A percentile compares a stretch with the other conserved stretches of the same genome.
Evolutionary conservation across 306 rosid species (phyloP).

Genomic region (Vigna trinervia): DNA sequence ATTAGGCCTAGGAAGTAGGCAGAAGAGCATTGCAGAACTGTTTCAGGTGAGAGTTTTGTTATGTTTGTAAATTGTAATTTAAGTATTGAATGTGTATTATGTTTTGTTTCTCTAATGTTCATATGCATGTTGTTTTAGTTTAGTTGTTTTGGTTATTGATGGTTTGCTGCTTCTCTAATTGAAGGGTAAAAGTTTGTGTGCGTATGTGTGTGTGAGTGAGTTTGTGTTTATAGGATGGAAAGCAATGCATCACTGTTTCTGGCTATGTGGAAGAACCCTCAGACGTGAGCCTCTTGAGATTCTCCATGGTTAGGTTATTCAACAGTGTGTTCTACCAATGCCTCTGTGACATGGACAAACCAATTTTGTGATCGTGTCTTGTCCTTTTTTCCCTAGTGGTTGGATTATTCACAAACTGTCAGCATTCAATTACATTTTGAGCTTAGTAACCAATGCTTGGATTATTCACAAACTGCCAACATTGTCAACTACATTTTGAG

Average conservation of each 20-base stretch:
- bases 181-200: neutral
- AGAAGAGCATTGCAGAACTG: conserved; percentile 76
- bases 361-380: too few relatives aligned
- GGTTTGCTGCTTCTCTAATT: neutral
- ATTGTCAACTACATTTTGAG: neutral
- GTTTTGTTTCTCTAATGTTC: conserved; percentile 2
- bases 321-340: neutral
- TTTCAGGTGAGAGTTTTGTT: conserved; percentile 61
- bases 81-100: neutral
- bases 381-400: too few relatives aligned
- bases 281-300: neutral
- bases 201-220: neutral
- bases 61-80: conserved; percentile 23
- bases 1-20: conserved; percentile 80
- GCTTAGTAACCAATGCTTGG: neutral
- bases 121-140: neutral
- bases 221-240: conserved; percentile 27
- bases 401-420: neutral
- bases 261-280: neutral
- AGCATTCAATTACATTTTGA: neutral
- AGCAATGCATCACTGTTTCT: neutral
- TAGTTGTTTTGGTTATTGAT: conserved; percentile 1
- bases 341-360: neutral
- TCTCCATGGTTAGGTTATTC: neutral
- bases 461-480: neutral